These are phyloP conservation scores for Microsporum audouinii DNA, from an alignment of 2,329 filamentous ascomycete species.

Conservation along the genomic window DNA sequence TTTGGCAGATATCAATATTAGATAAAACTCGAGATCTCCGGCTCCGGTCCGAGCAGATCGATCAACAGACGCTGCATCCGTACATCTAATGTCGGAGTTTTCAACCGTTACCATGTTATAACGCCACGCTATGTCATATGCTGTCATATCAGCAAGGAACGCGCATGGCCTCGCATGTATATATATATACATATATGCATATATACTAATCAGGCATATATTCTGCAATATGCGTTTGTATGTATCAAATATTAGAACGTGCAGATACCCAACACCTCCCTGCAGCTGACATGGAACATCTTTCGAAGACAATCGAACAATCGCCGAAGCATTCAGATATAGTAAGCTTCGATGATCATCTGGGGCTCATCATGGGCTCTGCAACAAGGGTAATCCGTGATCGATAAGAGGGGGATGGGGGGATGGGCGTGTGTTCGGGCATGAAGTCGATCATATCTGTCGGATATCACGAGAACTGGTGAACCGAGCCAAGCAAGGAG, in stretches of 20 bases:
- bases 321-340: not conserved
- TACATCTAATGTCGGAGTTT: too few relatives aligned
- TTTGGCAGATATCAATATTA: not conserved
- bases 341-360: not conserved
- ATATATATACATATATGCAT: too few relatives aligned
- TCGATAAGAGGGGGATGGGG: not conserved
- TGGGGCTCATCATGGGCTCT: not conserved
- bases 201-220: too few relatives aligned
- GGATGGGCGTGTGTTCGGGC: not conserved
- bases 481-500: slow-evolving; percentile 1
- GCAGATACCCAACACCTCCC: not conserved
- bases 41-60: not conserved
- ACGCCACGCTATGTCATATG: not conserved
- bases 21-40: not conserved
- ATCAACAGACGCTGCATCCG: not conserved
- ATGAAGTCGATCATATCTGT: not conserved
- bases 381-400: not conserved
- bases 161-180: not conserved
- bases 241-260: not conserved
- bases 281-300: not conserved
- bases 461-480: slow-evolving; percentile 3
- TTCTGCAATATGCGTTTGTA: too few relatives aligned
- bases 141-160: not conserved
- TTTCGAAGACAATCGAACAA: not conserved
- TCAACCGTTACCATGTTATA: not conserved